Conservation (phyloP, 371 early-diverging fungal species). For the Massospora cicadina region DNA sequence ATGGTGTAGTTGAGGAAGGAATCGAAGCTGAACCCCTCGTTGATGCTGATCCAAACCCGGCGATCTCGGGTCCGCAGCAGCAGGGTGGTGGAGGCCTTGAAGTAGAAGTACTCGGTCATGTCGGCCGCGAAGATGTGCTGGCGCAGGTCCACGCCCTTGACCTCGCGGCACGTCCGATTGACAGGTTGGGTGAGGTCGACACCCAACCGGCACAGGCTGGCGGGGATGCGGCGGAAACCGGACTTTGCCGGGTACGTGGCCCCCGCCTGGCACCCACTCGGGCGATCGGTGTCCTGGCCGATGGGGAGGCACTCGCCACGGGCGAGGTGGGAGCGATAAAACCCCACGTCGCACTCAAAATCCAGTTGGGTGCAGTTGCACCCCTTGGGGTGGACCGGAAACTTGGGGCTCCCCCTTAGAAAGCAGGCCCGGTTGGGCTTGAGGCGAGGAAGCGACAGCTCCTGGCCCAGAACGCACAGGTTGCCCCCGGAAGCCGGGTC, state of each 20-base stretch:
- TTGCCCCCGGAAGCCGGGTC: conserved; percentile 14
- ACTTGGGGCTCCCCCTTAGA: not conserved
- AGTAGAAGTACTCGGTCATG: conserved; percentile 42
- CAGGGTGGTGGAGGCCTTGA: conserved; percentile 33
- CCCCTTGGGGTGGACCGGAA: conserved; percentile 15
- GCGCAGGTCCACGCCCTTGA: not conserved
- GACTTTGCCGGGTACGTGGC: conserved; percentile 37
- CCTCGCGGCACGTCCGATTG: conserved; percentile 30
- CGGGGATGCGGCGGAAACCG: conserved; percentile 44
- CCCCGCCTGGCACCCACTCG: conserved; percentile 31
- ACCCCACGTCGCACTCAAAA: conserved; percentile 66
- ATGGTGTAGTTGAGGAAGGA: conserved; percentile 21
- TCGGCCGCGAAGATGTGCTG: conserved; percentile 25
- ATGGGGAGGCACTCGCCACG: conserved; percentile 38
- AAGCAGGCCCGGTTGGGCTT: conserved; percentile 53
- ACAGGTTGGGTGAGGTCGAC: conserved; percentile 31
- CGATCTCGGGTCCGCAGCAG: conserved; percentile 33
- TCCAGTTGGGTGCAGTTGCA: conserved; percentile 56
- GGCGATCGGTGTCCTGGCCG: conserved; percentile 48
- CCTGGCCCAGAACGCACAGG: conserved; percentile 30
- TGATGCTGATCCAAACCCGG: conserved; percentile 36
- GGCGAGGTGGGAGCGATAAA: conserved; percentile 33
- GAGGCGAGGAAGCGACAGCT: conserved; percentile 54
- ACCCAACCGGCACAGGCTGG: conserved; percentile 45
- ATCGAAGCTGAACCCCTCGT: conserved; percentile 63